Percentiles rank a stretch among this genome's conserved stretches.
phyloP scores from a whole-genome alignment of 2,329 filamentous ascomycete genomes.

The Clarireedia hainanense region DNA sequence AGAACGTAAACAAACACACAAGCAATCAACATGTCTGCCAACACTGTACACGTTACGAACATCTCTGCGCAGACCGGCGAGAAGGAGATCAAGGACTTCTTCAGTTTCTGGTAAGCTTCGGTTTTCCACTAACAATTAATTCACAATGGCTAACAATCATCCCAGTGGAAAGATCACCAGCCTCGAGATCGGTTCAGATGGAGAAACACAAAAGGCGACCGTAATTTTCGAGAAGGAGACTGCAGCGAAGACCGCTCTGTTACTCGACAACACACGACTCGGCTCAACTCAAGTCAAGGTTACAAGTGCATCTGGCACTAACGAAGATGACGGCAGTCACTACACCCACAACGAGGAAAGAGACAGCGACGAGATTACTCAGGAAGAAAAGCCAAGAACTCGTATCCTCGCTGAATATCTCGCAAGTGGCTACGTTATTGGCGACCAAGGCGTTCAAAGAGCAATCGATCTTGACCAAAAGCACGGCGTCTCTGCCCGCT shows the following conservation, averaged over 20 bases:
- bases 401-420: constrained; percentile 96
- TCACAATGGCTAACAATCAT: constrained; percentile 16
- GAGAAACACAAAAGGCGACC: constrained; percentile 71
- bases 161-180: constrained; percentile 81
- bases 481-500: constrained; percentile 76
- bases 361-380: constrained; percentile 64
- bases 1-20: not conserved
- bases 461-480: constrained; percentile 84
- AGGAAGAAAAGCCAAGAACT: constrained; percentile 93
- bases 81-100: constrained; percentile 92
- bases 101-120: constrained; percentile 78
- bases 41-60: constrained; percentile 80
- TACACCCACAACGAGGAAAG: constrained; percentile 47
- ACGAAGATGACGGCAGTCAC: constrained; percentile 50
- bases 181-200: constrained; percentile 63
- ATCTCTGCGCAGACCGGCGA: constrained; percentile 77
- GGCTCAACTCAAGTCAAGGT: constrained; percentile 77
- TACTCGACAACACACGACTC: constrained; percentile 94
- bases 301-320: constrained; percentile 55
- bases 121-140: not conserved
- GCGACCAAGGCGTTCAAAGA: constrained; percentile 63
- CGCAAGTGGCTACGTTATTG: constrained; percentile 78
- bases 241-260: constrained; percentile 90
- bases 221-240: constrained; percentile 96
- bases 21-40: constrained; percentile 24